Percentiles rank a stretch among this genome's conserved stretches.
These are phyloP conservation scores for Asterophora parasitica DNA, from an alignment of 768 basidiomycete species.

Conservation along the genomic window DNA sequence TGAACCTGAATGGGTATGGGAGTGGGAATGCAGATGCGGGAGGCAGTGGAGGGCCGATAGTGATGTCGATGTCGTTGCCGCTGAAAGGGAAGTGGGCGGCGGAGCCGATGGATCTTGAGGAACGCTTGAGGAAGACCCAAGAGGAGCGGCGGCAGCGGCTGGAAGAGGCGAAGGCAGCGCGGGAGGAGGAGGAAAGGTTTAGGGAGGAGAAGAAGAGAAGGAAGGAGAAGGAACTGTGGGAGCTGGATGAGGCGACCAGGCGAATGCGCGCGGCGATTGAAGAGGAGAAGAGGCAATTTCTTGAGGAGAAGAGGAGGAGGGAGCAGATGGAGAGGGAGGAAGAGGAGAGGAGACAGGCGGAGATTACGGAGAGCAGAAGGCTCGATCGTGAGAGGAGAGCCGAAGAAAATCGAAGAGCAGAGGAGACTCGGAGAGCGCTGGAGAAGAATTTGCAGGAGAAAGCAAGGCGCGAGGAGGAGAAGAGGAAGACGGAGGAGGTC, in stretches of 20 bases:
- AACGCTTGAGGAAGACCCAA: constrained; percentile 27
- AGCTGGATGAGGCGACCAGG: constrained; percentile 41
- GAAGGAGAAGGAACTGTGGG: constrained; percentile 38
- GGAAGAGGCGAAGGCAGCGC: constrained; percentile 38
- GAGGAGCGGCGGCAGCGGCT: constrained; percentile 26
- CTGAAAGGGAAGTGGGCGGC: constrained; percentile 35
- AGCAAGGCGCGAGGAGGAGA: constrained; percentile 39
- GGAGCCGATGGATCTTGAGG: constrained; percentile 28
- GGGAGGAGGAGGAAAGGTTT: constrained; percentile 39
- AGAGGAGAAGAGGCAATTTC: constrained; percentile 34
- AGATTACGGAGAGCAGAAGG: constrained; percentile 45
- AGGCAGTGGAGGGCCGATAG: neutral
- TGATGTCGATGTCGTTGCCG: constrained; percentile 21
- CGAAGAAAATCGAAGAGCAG: constrained; percentile 46
- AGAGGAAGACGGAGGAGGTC: constrained; percentile 33
- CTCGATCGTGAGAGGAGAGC: constrained; percentile 42
- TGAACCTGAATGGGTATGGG: neutral
- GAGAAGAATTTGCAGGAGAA: constrained; percentile 39
- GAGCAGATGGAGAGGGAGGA: constrained; percentile 37
- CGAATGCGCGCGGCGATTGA: constrained; percentile 34
- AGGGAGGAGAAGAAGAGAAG: constrained; percentile 34
- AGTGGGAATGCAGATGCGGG: neutral
- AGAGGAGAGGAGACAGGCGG: constrained; percentile 39
- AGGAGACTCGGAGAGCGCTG: constrained; percentile 50
- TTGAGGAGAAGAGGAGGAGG: constrained; percentile 32